Conservation (phyloP, 306 rosid genomes). For the Rubus idaeus region DNA sequence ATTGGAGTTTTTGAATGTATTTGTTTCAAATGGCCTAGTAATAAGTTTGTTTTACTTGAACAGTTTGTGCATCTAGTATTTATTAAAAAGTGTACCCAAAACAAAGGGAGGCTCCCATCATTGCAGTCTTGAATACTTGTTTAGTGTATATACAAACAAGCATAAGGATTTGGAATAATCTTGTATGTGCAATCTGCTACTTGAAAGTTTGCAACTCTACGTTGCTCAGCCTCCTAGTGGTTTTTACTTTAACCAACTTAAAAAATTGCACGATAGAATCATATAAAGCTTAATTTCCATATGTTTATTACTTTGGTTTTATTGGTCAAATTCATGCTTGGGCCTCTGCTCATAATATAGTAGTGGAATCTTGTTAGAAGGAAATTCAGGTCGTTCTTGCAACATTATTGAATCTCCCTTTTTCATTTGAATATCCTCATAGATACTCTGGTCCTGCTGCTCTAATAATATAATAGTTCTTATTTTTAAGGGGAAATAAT, state of each 20-base stretch:
- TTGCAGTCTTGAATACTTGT: background rate
- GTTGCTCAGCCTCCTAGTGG: background rate
- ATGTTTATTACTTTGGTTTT: background rate
- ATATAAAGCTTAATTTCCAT: slow-evolving; percentile 10
- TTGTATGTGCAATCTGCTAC: slow-evolving; percentile 5
- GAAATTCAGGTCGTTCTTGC: background rate
- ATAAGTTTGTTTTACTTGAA: background rate
- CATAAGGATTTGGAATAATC: background rate
- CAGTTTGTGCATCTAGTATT: background rate
- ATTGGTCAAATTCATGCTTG: background rate
- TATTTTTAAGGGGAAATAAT: no score
- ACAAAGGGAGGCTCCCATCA: background rate
- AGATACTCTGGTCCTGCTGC: background rate
- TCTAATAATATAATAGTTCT: background rate
- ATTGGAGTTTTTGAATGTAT: slow-evolving; percentile 13
- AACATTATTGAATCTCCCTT: background rate
- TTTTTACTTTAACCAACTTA: background rate
- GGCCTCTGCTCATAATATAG: background rate
- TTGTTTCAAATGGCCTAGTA: background rate
- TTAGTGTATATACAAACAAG: background rate
- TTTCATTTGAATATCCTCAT: background rate
- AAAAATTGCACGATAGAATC: slow-evolving; percentile 16
- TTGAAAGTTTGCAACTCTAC: background rate
- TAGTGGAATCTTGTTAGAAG: background rate
- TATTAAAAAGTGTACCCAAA: background rate